These are phyloP conservation scores for Fusarium torreyae DNA, from an alignment of 2,329 filamentous ascomycete species.

Conservation along the genomic window DNA sequence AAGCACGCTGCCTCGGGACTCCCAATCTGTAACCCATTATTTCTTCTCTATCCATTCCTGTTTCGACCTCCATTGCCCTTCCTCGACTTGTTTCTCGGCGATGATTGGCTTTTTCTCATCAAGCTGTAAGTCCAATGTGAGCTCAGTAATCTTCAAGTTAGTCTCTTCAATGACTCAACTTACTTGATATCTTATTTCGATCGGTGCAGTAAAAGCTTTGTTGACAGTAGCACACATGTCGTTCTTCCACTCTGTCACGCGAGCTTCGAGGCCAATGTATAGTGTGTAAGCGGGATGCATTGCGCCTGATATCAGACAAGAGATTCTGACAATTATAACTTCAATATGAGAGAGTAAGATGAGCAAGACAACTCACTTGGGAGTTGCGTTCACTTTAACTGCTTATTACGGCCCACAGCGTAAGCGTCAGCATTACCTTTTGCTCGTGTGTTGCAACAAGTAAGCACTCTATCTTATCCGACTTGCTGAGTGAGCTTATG, in stretches of 20 bases:
- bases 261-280: constrained; percentile 23
- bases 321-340: neutral
- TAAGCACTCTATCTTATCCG: constrained; percentile 19
- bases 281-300: constrained; percentile 39
- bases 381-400: neutral
- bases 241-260: constrained; percentile 15
- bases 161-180: fast-evolving
- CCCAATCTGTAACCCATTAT: neutral
- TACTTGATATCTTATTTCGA: neutral
- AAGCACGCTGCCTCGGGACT: neutral
- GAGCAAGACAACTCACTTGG: neutral
- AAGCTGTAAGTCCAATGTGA: neutral
- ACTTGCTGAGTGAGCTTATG: constrained; percentile 21
- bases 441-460: neutral
- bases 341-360: neutral
- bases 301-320: neutral
- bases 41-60: constrained; percentile 1
- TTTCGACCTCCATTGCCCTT: constrained; percentile 1
- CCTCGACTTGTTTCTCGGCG: constrained; percentile 16
- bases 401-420: neutral
- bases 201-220: neutral
- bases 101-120: constrained; percentile 21
- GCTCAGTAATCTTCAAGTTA: too few species aligned
- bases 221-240: constrained; percentile 7
- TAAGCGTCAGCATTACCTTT: constrained; percentile 1